Percentiles rank a stretch among this genome's conserved stretches.
These are phyloP conservation scores for Cyberlindnera americana DNA, from an alignment of 805 yeast genomes.

Conservation along the genomic window DNA sequence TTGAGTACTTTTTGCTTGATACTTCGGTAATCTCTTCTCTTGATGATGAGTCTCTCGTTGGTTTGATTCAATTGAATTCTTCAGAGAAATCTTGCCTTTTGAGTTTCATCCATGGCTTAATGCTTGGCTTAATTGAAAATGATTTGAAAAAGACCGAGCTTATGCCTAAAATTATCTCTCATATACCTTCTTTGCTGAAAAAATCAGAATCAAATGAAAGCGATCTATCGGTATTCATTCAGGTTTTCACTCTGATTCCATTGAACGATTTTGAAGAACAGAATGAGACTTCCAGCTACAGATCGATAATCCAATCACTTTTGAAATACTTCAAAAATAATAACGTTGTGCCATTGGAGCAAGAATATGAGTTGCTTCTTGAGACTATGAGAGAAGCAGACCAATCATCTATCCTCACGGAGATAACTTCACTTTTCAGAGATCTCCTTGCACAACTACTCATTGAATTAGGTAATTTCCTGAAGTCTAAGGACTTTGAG, in stretches of 20 bases:
- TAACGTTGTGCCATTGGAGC: slow-evolving; percentile 9
- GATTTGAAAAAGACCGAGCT: slow-evolving; percentile 8
- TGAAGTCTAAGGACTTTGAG: slow-evolving; percentile 13
- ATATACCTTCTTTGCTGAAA: slow-evolving; percentile 11
- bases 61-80: slow-evolving; percentile 28
- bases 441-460: slow-evolving; percentile 15
- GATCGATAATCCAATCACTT: slow-evolving; percentile 9
- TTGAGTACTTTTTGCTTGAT: slow-evolving; percentile 43
- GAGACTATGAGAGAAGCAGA: slow-evolving; percentile 2
- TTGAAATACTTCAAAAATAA: slow-evolving; percentile 23
- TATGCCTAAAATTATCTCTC: slow-evolving; percentile 7
- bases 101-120: slow-evolving; percentile 39
- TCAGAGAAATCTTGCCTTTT: slow-evolving; percentile 31
- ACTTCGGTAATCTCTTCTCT: slow-evolving; percentile 32
- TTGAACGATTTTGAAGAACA: slow-evolving; percentile 22
- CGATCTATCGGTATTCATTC: slow-evolving; percentile 17
- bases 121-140: slow-evolving; percentile 10
- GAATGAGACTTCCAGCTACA: slow-evolving; percentile 16
- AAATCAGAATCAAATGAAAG: slow-evolving; percentile 14
- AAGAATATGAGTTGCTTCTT: slow-evolving; percentile 13
- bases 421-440: slow-evolving; percentile 9
- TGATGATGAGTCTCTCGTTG: slow-evolving; percentile 31
- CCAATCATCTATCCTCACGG: slow-evolving; percentile 10
- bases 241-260: slow-evolving; percentile 18
- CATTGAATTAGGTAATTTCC: slow-evolving; percentile 15